Base-by-base conservation (phyloP, 1,139 yeast species). In the Geotrichum klebahnii region DNA sequence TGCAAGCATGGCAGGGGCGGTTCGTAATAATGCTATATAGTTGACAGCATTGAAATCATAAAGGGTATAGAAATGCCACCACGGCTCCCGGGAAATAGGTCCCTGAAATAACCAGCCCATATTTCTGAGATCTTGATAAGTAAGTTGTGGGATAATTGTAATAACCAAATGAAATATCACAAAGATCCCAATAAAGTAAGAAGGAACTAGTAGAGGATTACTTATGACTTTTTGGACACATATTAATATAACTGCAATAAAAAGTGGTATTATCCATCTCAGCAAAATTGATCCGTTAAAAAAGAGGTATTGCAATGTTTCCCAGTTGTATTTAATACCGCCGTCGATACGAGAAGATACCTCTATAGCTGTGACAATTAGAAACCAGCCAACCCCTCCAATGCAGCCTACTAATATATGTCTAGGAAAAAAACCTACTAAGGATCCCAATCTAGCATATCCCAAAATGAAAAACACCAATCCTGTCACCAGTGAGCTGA, bases 301-400 rank as follows among this genome's bases (percentile, higher is more conserved):
- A 33, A 86, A 67, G 52, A 70, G n/a, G n/a, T n/a, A 74, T 36
- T 65, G 50, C 49, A 87, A 68, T 8, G 88, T 84, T 1, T 69
- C 76, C 61, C 72, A 64, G 53, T 80, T 77, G 64, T 87, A 89
- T 48, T 74, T 77, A 44, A 90, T 67, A 3, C 87, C 82, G 6
- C 94, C 92, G 50, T 79, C 82, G 36, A 87, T 69, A 53, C 96
- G 75, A 0, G 96, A 82, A 9, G 89, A 78, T 0, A 92, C 96
- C 63, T 90, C 97, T 31, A 92, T 70, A 1, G 96, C 98, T 0
- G 98, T 92, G 1, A 87, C 83, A 2, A 90, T 72, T 55, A 92
- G 74, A 67, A 92, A 92, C 69, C 86, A 90, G 1, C 98, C 98
- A 44, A 92, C 98, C 60, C 98, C 98, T 41, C 98, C 98, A 61